phyloP scores from a whole-genome alignment of 306 rosid species.

The Urtica urens region DNA sequence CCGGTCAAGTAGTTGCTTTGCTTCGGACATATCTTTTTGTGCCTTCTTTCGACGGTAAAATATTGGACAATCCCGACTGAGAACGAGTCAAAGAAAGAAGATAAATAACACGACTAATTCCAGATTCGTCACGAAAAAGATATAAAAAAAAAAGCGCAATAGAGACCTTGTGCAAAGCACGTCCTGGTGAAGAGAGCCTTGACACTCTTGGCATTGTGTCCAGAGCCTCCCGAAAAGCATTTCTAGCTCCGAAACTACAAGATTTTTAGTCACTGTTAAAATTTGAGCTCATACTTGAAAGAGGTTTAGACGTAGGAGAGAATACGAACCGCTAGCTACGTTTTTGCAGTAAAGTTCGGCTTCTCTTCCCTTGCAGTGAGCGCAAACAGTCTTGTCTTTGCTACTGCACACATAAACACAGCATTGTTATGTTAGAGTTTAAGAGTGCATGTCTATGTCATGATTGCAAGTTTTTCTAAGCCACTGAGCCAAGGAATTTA shows the following conservation, averaged over 20 bases:
- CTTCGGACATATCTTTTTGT: constrained; percentile 97
- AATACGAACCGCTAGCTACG: constrained; percentile 51
- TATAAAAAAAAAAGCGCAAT: constrained; percentile 1
- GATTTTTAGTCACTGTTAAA: constrained; percentile 9
- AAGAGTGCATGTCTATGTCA: too few relatives aligned
- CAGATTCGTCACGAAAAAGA: too few relatives aligned
- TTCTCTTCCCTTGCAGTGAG: constrained; percentile 86
- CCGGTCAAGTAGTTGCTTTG: constrained; percentile 67
- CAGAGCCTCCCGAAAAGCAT: constrained; percentile 81
- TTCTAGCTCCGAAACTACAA: constrained; percentile 83
- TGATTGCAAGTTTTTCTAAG: background rate
- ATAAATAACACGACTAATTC: background rate
- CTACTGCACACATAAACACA: constrained; percentile 24
- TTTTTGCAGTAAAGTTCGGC: constrained; percentile 90
- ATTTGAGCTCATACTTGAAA: background rate
- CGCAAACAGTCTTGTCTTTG: constrained; percentile 48
- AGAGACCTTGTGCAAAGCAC: constrained; percentile 98
- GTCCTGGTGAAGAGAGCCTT: constrained; percentile 97
- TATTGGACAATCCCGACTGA: constrained; percentile 96
- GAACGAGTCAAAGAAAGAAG: background rate
- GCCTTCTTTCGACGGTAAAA: constrained; percentile 89
- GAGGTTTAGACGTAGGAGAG: background rate
- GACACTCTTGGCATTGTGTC: constrained; percentile 99
- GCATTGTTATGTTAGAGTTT: background rate
- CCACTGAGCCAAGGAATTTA: background rate